phyloP scores from a whole-genome alignment of 768 basidiomycete genomes.

The Lentinula guzmanii region DNA sequence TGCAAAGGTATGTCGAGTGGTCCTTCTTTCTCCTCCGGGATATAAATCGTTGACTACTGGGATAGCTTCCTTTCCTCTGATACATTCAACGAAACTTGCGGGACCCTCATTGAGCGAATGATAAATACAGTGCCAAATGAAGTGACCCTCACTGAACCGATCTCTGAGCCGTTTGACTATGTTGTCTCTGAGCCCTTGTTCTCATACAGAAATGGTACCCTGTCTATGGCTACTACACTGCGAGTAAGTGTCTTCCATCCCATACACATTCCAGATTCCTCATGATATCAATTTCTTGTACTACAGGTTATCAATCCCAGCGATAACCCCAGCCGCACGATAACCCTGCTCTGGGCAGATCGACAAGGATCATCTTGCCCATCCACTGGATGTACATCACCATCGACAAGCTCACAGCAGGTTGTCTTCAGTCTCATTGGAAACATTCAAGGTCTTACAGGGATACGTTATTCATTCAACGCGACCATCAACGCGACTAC shows the following conservation, averaged over 20 bases:
- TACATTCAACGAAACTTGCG: conserved; percentile 32
- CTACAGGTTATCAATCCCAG: not conserved
- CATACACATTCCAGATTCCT: not conserved
- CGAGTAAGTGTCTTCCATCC: conserved; percentile 22
- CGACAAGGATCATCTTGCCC: conserved; percentile 1
- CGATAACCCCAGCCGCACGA: not conserved
- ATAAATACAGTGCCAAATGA: conserved; percentile 39
- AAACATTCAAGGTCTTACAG: conserved; percentile 31
- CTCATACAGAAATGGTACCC: conserved; percentile 25
- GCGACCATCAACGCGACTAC: conserved; percentile 30
- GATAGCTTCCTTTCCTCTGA: conserved; percentile 5
- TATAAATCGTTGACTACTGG: not conserved
- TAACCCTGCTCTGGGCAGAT: not conserved
- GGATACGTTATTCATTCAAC: conserved; percentile 14
- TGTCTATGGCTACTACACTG: conserved; percentile 34
- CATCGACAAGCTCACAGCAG: not conserved
- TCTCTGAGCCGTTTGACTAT: conserved; percentile 27
- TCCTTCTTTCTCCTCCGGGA: not conserved
- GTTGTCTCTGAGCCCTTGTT: conserved; percentile 21
- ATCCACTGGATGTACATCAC: not conserved
- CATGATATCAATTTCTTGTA: not conserved
- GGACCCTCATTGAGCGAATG: conserved; percentile 36
- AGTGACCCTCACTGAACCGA: conserved; percentile 36
- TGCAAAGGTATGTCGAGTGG: conserved; percentile 9
- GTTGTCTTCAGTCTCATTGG: conserved; percentile 12